phyloP scores from a whole-genome alignment of 2,329 filamentous ascomycete genomes.

The Epichloe scottii region DNA sequence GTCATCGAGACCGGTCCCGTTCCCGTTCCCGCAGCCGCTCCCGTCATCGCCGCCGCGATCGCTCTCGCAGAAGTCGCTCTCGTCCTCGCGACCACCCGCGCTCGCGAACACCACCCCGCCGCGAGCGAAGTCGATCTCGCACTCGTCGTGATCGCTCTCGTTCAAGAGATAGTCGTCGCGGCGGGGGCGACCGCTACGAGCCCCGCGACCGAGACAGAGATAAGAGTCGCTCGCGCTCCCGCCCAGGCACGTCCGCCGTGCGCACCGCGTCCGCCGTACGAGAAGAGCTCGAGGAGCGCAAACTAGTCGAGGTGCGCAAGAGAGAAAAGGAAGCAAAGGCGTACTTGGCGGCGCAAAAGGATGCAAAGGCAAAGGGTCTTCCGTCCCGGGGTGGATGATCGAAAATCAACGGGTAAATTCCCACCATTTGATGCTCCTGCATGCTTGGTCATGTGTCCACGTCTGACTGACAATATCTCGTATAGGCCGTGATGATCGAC shows the following conservation, averaged over 20 bases:
- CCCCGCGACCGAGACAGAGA: slow-evolving; percentile 13
- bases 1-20: slow-evolving; percentile 14
- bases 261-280: slow-evolving; percentile 29
- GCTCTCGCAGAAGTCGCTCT: slow-evolving; percentile 23
- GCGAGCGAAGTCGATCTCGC: slow-evolving; percentile 15
- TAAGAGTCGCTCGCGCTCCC: slow-evolving; percentile 33
- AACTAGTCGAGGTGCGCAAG: slow-evolving; percentile 48
- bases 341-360: slow-evolving; percentile 48
- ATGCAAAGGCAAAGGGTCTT: slow-evolving; percentile 46
- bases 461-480: not conserved
- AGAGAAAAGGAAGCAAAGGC: slow-evolving; percentile 52
- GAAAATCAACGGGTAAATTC: slow-evolving; percentile 13
- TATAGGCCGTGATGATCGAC: slow-evolving; percentile 12
- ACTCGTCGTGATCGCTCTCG: slow-evolving; percentile 10
- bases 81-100: slow-evolving; percentile 19
- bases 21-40: slow-evolving; percentile 17
- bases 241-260: slow-evolving; percentile 21
- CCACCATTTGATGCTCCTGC: too few relatives aligned
- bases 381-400: slow-evolving; percentile 45
- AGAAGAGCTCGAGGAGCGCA: slow-evolving; percentile 42
- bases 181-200: slow-evolving; percentile 9
- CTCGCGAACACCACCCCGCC: slow-evolving; percentile 19
- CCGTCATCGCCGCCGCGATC: slow-evolving; percentile 17
- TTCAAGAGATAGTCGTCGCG: slow-evolving; percentile 12
- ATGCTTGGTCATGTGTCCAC: too few relatives aligned